Base-by-base conservation (phyloP, 768 basidiomycete genomes). In the Boletus tomentosulus region DNA sequence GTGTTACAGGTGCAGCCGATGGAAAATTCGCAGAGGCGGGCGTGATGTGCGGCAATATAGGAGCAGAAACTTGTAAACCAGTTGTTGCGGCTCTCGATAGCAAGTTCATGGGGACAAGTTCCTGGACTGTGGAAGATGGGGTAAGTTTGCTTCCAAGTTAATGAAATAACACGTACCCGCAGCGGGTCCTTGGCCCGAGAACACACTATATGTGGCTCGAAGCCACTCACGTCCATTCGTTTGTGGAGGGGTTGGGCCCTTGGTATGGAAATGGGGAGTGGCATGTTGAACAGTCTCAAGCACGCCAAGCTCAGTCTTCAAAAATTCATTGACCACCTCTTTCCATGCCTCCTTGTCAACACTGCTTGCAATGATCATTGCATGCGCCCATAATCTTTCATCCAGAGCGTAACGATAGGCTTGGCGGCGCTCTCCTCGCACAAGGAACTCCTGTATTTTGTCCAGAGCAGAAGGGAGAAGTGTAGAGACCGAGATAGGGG, bases 271-370 rank as follows among this genome's bases (percentile, higher is more conserved):
- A 53, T 60, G 57, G 31, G 60, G 37, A 44, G 51, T 28, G 22
- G 34, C 53, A 25, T 33, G 58, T 47, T 59, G 51, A 35, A 50
- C 47, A 12, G 66, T 66, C 19, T 73, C 71, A 43, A 72, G 74
- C 6, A 66, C 63, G 1, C 81, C 80, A 3, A 98, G 74, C 65
- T 97, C 96, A 15, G 81, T 76, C 33, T 81, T 81, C 34, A 95
- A 68, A 63, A 98, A 99, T 55, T 95, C 90, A 42, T 79, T 82
- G 0, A 92, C 89, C 12, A 87, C 89, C 56, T 93, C 92, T 63
- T 89, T 90, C 93, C 93, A 98, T 2, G 90, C 78, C 28, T 97
- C 94, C 61, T 89, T 91, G 68, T 96, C 96, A 48, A 97, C 81
- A 51, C 89, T 87, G 63, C 90, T 95, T 10, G 96, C 85, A 58